These are phyloP conservation scores for Passalora sequoiae DNA, from an alignment of 2,329 filamentous ascomycete genomes.

Conservation along the genomic window DNA sequence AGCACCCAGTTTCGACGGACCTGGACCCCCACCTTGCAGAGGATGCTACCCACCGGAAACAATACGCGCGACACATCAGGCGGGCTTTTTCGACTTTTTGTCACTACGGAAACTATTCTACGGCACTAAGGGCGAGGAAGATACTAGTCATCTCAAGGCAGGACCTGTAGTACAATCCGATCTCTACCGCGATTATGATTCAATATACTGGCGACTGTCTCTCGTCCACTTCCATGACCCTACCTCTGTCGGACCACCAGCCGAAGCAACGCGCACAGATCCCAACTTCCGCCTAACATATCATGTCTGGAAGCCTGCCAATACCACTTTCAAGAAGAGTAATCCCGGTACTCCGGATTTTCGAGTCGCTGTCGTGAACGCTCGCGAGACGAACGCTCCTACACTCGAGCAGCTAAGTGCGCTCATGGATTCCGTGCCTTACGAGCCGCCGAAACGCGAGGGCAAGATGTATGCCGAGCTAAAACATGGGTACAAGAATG, in stretches of 20 bases:
- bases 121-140: constrained; percentile 3
- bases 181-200: constrained; percentile 52
- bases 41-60: constrained; percentile 24
- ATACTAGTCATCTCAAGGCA: constrained; percentile 28
- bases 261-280: constrained; percentile 27
- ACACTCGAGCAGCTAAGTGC: constrained; percentile 65
- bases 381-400: constrained; percentile 65
- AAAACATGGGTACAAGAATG: constrained; percentile 78
- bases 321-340: constrained; percentile 67
- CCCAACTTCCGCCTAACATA: constrained; percentile 67
- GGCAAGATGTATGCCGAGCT: constrained; percentile 65
- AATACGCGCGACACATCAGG: constrained; percentile 19
- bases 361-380: constrained; percentile 74
- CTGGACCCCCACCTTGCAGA: constrained; percentile 18
- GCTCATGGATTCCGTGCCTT: constrained; percentile 69
- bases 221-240: constrained; percentile 69
- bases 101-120: constrained; percentile 18
- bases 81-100: constrained; percentile 31
- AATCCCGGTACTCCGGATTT: constrained; percentile 75
- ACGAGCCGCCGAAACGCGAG: constrained; percentile 52
- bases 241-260: constrained; percentile 25
- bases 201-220: constrained; percentile 71
- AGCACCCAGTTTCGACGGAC: constrained; percentile 48
- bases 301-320: constrained; percentile 72
- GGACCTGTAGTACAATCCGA: constrained; percentile 49